A percentile compares a stretch with the other conserved stretches of the same genome.
Conservation (phyloP, 1,284 basidiomycete genomes). For the Heliocybe sulcata region DNA sequence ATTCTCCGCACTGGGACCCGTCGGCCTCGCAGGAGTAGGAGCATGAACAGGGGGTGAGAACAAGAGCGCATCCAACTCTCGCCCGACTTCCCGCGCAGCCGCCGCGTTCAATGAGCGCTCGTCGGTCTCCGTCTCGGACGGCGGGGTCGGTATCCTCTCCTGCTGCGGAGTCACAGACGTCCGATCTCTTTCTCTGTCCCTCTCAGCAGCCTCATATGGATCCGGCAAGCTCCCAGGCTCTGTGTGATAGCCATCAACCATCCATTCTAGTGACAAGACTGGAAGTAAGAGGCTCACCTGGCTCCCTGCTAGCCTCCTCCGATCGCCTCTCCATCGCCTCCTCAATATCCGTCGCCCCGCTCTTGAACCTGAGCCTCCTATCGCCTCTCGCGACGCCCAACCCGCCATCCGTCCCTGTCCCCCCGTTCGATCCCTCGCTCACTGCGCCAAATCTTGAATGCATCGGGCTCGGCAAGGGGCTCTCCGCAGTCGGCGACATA, state of each 20-base stretch:
- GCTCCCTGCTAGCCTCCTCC: slow-evolving; percentile 3
- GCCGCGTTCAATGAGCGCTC: slow-evolving; percentile 47
- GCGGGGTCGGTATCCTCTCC: slow-evolving; percentile 15
- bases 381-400: not conserved
- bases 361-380: slow-evolving; percentile 29
- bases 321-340: slow-evolving; percentile 19
- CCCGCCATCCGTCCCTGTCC: not conserved
- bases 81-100: slow-evolving; percentile 58
- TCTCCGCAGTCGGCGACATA: not conserved
- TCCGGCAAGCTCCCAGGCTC: not conserved
- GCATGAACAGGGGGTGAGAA: slow-evolving; percentile 31
- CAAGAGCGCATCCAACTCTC: slow-evolving; percentile 52
- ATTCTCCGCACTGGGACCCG: too few species aligned
- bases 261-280: not conserved
- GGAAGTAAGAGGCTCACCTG: not conserved
- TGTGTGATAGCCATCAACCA: not conserved
- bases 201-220: not conserved
- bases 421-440: not conserved
- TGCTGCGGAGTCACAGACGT: not conserved
- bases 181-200: not conserved
- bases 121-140: slow-evolving; percentile 20
- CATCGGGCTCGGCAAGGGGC: not conserved
- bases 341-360: slow-evolving; percentile 23
- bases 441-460: not conserved
- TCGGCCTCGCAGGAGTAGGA: slow-evolving; percentile 1